A percentile compares a stretch with the other conserved stretches of the same genome.
These are phyloP conservation scores for Neurospora pannonica DNA, from an alignment of 495 filamentous ascomycete species.

Conservation along the genomic window DNA sequence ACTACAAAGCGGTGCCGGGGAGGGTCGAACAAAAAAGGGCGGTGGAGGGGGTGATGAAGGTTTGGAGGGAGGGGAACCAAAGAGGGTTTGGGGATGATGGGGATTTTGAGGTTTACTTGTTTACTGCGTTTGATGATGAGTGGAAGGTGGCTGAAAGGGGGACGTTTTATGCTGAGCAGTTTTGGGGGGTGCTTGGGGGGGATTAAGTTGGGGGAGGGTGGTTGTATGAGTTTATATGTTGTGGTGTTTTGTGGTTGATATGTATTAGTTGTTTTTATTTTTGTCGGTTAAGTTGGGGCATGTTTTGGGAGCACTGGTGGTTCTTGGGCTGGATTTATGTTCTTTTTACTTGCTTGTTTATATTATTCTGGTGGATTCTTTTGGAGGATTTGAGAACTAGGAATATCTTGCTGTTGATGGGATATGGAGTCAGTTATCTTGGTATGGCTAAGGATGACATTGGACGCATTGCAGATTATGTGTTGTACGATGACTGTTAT, in stretches of 20 bases:
- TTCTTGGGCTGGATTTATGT: not conserved
- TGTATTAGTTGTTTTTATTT: not conserved
- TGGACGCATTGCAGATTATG: too few relatives aligned
- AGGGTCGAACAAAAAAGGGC: slow-evolving; percentile 53
- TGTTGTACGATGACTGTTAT: too few relatives aligned
- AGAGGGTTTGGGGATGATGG: slow-evolving; percentile 27
- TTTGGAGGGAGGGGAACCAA: slow-evolving; percentile 32
- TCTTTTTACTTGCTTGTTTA: not conserved
- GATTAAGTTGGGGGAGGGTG: not conserved
- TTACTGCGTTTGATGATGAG: slow-evolving; percentile 63
- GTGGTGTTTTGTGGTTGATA: too few relatives aligned
- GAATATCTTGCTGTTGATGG: not conserved
- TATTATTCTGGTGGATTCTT: not conserved
- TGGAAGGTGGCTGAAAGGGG: slow-evolving; percentile 65
- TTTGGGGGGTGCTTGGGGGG: slow-evolving; percentile 62
- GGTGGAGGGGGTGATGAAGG: slow-evolving; percentile 48
- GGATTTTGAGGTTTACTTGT: slow-evolving; percentile 39
- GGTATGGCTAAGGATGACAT: too few relatives aligned
- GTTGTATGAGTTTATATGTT: too few relatives aligned
- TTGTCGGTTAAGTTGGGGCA: not conserved
- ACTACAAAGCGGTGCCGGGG: slow-evolving; percentile 56
- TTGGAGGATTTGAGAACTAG: not conserved
- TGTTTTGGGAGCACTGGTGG: not conserved
- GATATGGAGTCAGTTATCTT: not conserved
- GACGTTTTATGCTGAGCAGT: slow-evolving; percentile 63